Conservation (phyloP, 306 rosid genomes). For the Lathyrus sativus region DNA sequence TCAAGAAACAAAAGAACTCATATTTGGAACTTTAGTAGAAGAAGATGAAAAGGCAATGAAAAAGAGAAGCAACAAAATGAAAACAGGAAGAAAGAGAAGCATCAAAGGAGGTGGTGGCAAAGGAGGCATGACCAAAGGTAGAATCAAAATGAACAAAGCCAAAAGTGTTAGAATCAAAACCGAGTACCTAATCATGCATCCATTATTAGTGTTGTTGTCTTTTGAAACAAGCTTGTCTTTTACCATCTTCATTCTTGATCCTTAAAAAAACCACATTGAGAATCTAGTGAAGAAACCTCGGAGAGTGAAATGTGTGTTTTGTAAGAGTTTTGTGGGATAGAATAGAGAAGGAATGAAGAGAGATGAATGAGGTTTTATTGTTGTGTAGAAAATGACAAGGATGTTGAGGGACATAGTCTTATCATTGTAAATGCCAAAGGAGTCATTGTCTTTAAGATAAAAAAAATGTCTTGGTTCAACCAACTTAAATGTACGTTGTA, state of each 20-base stretch:
- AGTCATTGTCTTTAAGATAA: slow-evolving; percentile 39
- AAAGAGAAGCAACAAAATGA: slow-evolving; percentile 53
- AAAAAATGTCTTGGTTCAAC: slow-evolving; percentile 49
- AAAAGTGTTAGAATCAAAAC: slow-evolving; percentile 50
- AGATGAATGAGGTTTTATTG: slow-evolving; percentile 25
- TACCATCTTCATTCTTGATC: slow-evolving; percentile 6
- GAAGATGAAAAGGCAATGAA: slow-evolving; percentile 60
- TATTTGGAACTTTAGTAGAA: slow-evolving; percentile 38
- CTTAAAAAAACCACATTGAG: slow-evolving; percentile 17
- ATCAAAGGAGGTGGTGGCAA: slow-evolving; percentile 72
- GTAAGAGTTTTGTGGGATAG: neutral
- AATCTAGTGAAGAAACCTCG: neutral
- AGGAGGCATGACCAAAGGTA: slow-evolving; percentile 73
- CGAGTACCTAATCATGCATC: slow-evolving; percentile 52
- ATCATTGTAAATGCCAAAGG: slow-evolving; percentile 40
- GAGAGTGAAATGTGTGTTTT: neutral
- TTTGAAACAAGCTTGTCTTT: neutral
- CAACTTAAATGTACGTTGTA: slow-evolving; percentile 39
- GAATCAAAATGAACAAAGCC: slow-evolving; percentile 50
- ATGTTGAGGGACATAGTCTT: slow-evolving; percentile 34
- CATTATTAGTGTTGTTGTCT: neutral
- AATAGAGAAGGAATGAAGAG: neutral
- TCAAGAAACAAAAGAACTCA: slow-evolving; percentile 29
- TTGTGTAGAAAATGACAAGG: slow-evolving; percentile 39
- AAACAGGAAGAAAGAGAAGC: slow-evolving; percentile 60